These are phyloP conservation scores for Neurospora sp. DNA, from an alignment of 495 filamentous ascomycete genomes.

Conservation along the genomic window DNA sequence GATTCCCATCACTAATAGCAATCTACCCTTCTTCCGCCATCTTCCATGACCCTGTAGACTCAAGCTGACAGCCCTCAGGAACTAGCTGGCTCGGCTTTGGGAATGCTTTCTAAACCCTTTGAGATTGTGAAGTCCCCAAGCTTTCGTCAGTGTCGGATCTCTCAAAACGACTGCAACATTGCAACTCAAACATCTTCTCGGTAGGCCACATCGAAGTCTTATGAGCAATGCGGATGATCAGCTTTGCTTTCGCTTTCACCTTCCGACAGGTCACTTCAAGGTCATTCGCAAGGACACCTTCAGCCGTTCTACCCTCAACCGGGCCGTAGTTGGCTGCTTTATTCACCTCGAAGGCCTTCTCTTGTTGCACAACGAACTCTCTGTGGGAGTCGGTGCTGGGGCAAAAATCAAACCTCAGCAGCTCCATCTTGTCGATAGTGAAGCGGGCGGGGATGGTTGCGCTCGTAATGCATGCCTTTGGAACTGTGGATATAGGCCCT, in stretches of 20 bases:
- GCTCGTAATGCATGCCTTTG: background rate
- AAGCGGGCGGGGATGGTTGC: background rate
- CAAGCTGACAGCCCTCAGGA: background rate
- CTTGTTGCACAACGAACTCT: background rate
- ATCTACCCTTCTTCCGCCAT: background rate
- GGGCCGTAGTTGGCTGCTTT: background rate
- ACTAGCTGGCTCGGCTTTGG: background rate
- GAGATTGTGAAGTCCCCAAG: background rate
- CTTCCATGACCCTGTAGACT: background rate
- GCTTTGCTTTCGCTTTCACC: background rate
- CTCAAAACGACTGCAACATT: background rate
- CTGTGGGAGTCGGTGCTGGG: background rate
- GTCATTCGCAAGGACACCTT: background rate
- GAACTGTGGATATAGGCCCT: background rate
- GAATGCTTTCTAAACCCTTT: background rate
- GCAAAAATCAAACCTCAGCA: background rate
- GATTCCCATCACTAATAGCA: fast-evolving
- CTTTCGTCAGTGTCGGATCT: background rate
- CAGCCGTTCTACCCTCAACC: background rate
- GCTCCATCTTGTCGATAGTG: background rate
- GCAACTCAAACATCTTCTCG: background rate
- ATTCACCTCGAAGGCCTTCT: background rate
- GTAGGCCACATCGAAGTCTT: background rate
- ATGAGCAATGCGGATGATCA: background rate
- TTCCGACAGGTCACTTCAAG: background rate